Percentiles rank a stretch among this genome's conserved stretches.
These are phyloP conservation scores for Alisma plantagoaquatica DNA, from an alignment of 106 monocot genomes.

Conservation along the genomic window DNA sequence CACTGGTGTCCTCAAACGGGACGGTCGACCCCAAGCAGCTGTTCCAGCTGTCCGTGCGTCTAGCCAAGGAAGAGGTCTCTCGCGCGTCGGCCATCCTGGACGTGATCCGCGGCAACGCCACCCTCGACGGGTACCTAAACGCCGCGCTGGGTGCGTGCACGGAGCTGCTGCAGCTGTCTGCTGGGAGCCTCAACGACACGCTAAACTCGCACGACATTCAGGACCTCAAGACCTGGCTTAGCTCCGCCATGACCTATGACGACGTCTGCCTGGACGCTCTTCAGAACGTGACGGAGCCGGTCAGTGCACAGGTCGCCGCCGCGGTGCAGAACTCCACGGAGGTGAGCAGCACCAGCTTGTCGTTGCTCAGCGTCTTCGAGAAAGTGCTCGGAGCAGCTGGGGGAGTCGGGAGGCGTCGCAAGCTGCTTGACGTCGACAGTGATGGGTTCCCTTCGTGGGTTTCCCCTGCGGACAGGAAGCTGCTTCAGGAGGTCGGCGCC, in stretches of 20 bases:
- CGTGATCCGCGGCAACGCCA: not conserved
- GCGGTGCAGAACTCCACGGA: conserved; percentile 13
- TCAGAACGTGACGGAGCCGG: not conserved
- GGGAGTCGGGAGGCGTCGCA: not conserved
- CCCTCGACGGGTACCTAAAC: not conserved
- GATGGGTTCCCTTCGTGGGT: conserved; percentile 37
- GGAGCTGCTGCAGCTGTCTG: conserved; percentile 3
- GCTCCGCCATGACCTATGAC: conserved; percentile 14
- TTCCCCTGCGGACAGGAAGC: conserved; percentile 16
- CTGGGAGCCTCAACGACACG: conserved; percentile 8
- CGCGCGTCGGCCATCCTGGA: not conserved
- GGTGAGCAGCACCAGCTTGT: conserved; percentile 10
- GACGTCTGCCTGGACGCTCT: conserved; percentile 13
- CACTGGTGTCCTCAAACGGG: not conserved
- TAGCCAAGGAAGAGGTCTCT: conserved; percentile 9
- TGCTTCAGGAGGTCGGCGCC: conserved; percentile 12
- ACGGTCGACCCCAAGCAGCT: not conserved
- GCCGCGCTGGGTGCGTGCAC: not conserved
- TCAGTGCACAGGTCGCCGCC: conserved; percentile 1
- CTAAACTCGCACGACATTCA: conserved; percentile 1
- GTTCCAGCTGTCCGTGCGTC: conserved; percentile 3
- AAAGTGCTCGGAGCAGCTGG: not conserved
- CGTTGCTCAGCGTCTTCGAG: conserved; percentile 7
- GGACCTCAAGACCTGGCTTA: conserved; percentile 16
- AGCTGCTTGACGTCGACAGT: not conserved